phyloP scores from a whole-genome alignment of 2,329 filamentous ascomycete species.

The Aspergillus terreus region DNA sequence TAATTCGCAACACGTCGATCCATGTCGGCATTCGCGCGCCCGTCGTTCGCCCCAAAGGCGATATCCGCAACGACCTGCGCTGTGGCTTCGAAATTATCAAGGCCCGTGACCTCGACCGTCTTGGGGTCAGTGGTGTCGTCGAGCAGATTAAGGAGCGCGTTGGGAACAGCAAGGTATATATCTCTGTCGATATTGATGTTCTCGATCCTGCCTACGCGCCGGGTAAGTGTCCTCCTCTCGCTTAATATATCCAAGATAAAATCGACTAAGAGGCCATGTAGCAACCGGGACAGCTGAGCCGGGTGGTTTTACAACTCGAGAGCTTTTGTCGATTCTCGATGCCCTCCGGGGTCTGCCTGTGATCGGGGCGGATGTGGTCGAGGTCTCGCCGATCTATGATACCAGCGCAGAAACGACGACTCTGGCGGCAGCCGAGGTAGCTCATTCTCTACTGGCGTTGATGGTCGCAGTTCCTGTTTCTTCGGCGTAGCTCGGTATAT shows the following conservation, averaged over 20 bases:
- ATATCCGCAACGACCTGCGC: slow-evolving; percentile 50
- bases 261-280: slow-evolving; percentile 5
- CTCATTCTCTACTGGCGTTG: slow-evolving; percentile 46
- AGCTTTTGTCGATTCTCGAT: slow-evolving; percentile 53
- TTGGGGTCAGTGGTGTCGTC: slow-evolving; percentile 48
- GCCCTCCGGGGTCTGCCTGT: slow-evolving; percentile 49
- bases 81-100: slow-evolving; percentile 55
- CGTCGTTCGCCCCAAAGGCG: slow-evolving; percentile 46
- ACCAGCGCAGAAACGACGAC: slow-evolving; percentile 52
- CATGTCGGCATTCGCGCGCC: slow-evolving; percentile 56
- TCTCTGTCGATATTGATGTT: slow-evolving; percentile 56
- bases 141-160: slow-evolving; percentile 47
- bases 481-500: neutral
- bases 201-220: slow-evolving; percentile 54
- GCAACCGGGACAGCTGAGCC: slow-evolving; percentile 55
- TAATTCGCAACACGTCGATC: slow-evolving; percentile 53
- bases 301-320: slow-evolving; percentile 54
- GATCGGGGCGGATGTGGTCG: slow-evolving; percentile 54
- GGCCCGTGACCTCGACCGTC: slow-evolving; percentile 50
- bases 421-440: slow-evolving; percentile 54
- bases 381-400: slow-evolving; percentile 56
- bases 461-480: slow-evolving; percentile 22
- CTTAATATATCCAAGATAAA: neutral
- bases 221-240: slow-evolving; percentile 25
- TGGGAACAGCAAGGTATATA: slow-evolving; percentile 49